Conservation (phyloP, 2,329 filamentous ascomycete species). For the Hypoxylon sp. region DNA sequence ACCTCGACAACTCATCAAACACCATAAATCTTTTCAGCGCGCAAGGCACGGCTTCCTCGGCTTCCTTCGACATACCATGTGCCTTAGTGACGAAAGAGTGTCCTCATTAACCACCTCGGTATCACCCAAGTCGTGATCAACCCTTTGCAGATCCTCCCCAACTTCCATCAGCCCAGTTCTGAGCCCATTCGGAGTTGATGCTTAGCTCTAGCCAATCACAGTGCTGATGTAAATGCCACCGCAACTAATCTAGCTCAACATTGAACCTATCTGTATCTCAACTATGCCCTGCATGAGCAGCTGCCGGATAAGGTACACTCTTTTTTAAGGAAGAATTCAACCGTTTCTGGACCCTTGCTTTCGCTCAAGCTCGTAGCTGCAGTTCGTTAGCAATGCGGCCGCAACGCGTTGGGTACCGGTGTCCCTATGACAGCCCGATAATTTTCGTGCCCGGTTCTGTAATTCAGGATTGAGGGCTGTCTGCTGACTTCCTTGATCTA, state of each 20-base stretch:
- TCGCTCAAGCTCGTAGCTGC: conserved; percentile 30
- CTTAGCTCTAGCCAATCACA: conserved; percentile 36
- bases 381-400: conserved; percentile 35
- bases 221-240: conserved; percentile 30
- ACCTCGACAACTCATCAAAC: conserved; percentile 36
- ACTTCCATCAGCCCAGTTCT: conserved; percentile 45
- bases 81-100: conserved; percentile 29
- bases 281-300: conserved; percentile 41
- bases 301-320: conserved; percentile 37
- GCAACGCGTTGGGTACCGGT: conserved; percentile 33
- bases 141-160: conserved; percentile 42
- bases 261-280: conserved; percentile 29
- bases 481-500: conserved; percentile 39
- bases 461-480: conserved; percentile 22
- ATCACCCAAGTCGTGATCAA: conserved; percentile 36
- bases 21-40: conserved; percentile 22
- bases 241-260: conserved; percentile 35
- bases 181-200: conserved; percentile 23
- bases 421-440: conserved; percentile 29
- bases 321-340: conserved; percentile 30
- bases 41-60: conserved; percentile 34
- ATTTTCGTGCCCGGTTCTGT: conserved; percentile 17
- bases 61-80: conserved; percentile 23
- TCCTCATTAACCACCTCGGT: conserved; percentile 29
- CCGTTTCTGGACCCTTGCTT: conserved; percentile 29